Evolutionary conservation across 805 yeast genomes (phyloP), one percentile per base, ranked within the genome.

Genomic region (Torulaspora delbrueckii): DNA sequence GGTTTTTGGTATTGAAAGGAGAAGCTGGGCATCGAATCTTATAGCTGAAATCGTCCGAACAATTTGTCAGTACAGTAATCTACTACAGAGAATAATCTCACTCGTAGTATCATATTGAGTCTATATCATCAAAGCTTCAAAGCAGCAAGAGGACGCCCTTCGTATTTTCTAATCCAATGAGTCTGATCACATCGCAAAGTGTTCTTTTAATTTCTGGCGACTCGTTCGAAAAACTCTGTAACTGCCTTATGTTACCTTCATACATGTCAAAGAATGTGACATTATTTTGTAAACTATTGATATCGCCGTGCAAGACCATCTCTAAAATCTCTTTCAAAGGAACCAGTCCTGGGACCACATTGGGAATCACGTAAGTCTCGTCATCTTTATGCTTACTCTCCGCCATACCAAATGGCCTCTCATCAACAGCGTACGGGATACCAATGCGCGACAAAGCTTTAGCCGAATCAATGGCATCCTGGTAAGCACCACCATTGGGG

Each of bases 281-380:
- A 6, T 51, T 53, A 16, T 53, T 52, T 28, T 60, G 58, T 13
- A 66, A 37, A 18, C 50, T 45, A 25, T 50, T 41, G 1, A 66
- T 49, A 13, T 55, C 53, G 2, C 67, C 69, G 9, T 53, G 47
- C 33, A 63, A 61, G 27, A 73, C 50, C 60, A 69, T 53, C 13
- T 65, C 64, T n/a, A 60, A 42, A 12, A 78, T 48, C 52, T 77
- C 81, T 63, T 64, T 56, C 25, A 77, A 40, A 1, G 83, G 79
- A 8, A 75, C 53, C 3, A 75, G 48, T 0, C 84, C 84, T 0
- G 83, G 81, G 2, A 72, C 55, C 3, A 78, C 76, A 8, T 56
- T 53, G 1, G 83, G 77, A 9, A 74, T 42, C 16, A 43, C 40
- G 42, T 44, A 53, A 2, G 48, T 45, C 14, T 45, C 47, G 12